Evolutionary conservation across 306 rosid species (phyloP).

Genomic region (Sicyos edulis): DNA sequence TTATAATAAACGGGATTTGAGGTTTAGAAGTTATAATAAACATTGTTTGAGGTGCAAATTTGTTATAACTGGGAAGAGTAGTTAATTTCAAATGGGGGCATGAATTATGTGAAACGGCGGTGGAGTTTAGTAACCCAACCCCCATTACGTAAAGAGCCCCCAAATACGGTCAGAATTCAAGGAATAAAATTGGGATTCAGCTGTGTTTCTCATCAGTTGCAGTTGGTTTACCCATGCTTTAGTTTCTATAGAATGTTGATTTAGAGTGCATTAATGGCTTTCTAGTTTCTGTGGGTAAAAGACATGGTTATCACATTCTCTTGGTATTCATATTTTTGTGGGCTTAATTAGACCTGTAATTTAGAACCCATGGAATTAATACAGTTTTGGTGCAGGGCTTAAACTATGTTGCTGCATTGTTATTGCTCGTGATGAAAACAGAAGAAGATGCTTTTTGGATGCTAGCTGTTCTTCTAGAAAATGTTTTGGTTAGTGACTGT

Average conservation of each 20-base stretch:
- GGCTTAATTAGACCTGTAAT: constrained; percentile 15
- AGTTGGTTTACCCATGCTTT: background rate
- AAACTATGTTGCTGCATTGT: constrained; percentile 88
- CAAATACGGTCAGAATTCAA: no score
- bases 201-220: constrained; percentile 10
- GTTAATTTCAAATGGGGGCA: no score
- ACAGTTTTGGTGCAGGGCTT: constrained; percentile 59
- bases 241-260: constrained; percentile 1
- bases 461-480: constrained; percentile 92
- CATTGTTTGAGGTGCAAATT: no score
- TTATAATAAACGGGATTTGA: no score
- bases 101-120: no score
- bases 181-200: no score
- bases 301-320: background rate
- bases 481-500: constrained; percentile 87
- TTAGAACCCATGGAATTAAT: background rate
- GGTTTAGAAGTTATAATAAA: no score
- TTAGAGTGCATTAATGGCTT: background rate
- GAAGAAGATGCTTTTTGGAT: constrained; percentile 99
- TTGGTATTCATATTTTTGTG: constrained; percentile 6
- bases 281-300: constrained; percentile 1
- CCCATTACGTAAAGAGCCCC: no score
- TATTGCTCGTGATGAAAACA: constrained; percentile 95
- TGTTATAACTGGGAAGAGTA: no score
- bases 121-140: no score